Conservation (phyloP, 768 basidiomycete genomes). For the Naganishia onofrii region DNA sequence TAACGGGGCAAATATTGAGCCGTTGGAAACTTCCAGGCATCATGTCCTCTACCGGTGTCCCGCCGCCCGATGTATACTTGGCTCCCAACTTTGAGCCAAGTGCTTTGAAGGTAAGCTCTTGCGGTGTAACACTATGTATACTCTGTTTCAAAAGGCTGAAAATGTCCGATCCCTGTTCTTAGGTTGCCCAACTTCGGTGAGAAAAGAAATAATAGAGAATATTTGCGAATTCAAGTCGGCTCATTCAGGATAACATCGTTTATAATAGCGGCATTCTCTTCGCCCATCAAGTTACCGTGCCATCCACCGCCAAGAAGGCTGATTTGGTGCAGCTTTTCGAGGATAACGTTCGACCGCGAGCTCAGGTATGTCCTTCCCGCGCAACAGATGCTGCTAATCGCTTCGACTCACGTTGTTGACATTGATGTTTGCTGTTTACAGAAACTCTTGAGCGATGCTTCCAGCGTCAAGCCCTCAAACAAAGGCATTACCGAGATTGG, state of each 20-base stretch:
- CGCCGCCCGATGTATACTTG: slow-evolving; percentile 37
- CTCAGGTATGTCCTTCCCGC: slow-evolving; percentile 33
- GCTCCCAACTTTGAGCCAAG: slow-evolving; percentile 42
- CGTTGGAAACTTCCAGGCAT: not conserved
- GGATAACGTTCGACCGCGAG: slow-evolving; percentile 37
- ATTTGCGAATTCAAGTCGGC: not conserved
- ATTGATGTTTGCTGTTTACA: not conserved
- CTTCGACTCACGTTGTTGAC: too few relatives aligned
- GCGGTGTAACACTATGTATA: not conserved
- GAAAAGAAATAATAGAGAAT: slow-evolving; percentile 24
- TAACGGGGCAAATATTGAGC: not conserved
- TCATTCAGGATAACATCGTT: not conserved
- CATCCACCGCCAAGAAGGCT: slow-evolving; percentile 44
- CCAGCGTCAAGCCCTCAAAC: slow-evolving; percentile 20
- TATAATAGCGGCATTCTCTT: slow-evolving; percentile 40
- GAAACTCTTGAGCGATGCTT: slow-evolving; percentile 25
- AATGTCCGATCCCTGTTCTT: not conserved
- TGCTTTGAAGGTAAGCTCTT: slow-evolving; percentile 39
- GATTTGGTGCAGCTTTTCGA: slow-evolving; percentile 45
- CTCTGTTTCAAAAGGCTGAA: not conserved
- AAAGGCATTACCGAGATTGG: slow-evolving; percentile 30
- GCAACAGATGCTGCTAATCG: not conserved
- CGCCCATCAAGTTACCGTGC: slow-evolving; percentile 35
- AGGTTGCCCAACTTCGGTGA: slow-evolving; percentile 46
- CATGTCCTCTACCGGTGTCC: slow-evolving; percentile 27